Base-by-base conservation (phyloP, 768 basidiomycete species). In the Suillus luteus region DNA sequence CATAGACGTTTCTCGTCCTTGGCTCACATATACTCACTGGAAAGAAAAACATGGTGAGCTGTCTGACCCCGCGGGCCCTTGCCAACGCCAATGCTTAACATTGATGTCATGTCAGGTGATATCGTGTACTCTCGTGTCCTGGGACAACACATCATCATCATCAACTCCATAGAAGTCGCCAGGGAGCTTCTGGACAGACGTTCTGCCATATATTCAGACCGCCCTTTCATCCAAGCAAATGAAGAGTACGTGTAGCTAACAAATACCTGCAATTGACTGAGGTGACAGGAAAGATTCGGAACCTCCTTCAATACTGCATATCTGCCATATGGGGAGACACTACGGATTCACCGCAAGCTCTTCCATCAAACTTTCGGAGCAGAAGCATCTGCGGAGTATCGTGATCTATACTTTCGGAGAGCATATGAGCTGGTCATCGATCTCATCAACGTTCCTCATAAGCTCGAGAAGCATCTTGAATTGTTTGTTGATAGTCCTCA, bases 281-380 rank as follows among this genome's bases (percentile, higher is more conserved):
- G 44, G 19, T 54, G 58, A 40, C 48, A 33, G 17, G 27, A 35
- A 51, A 70, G 70, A 38, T 64, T 73, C 38, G 67, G 69, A 44
- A 35, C 59, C 5, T 63, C 64, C 43, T 71, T 66, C 48, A 67
- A 60, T 41, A 65, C 66, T 33, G 55, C 55, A 4, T 60, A 68
- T 19, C 46, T 72, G 44, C 66, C 65, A 15, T 73, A 73, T 46
- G 68, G 71, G 11, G 63, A 68, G 9, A 37, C 55, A 22, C 71
- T 71, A 67, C 65, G 65, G 19, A 22, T 48, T 5, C 70, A 72
- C 43, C 65, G 73, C 41, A 63, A 66, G 35, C 43, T 72, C 27
- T 59, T 73, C n/a, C 67, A 69, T 44, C 68, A 68, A 27, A 57
- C 61, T 10, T 67, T 72, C 22, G 49, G 62, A 15, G 22, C 59